Percentiles rank a stretch among this genome's conserved stretches.
These are phyloP conservation scores for Eucalyptus grandis DNA, from an alignment of 345 rosid species.

Conservation along the genomic window DNA sequence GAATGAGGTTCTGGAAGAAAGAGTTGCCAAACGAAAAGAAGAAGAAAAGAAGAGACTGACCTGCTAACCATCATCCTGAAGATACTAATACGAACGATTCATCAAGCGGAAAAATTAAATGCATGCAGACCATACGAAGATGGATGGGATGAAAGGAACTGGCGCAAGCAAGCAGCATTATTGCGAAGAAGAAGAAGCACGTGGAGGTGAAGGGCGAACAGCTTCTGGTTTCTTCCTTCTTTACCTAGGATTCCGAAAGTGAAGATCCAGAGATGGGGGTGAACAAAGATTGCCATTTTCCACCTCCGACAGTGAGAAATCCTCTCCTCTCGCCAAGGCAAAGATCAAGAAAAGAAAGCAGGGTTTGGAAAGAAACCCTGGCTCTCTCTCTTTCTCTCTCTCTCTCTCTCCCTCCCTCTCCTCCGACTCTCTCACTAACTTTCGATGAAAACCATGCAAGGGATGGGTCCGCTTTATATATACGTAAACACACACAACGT, in stretches of 20 bases:
- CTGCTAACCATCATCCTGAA: background rate
- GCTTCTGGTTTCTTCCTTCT: background rate
- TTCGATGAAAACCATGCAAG: background rate
- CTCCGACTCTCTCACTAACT: background rate
- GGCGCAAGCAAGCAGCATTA: background rate
- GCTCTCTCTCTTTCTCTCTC: background rate
- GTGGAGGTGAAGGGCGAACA: background rate
- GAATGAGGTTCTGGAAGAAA: background rate
- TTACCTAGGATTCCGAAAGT: slow-evolving; percentile 75
- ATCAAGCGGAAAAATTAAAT: background rate
- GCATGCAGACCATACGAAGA: background rate
- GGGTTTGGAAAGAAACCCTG: slow-evolving; percentile 12
- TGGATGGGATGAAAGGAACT: background rate
- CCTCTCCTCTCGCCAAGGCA: background rate
- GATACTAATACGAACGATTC: background rate
- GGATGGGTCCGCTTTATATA: slow-evolving; percentile 11
- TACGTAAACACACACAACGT: background rate
- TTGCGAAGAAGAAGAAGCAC: background rate
- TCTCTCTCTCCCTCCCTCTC: background rate
- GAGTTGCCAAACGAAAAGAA: background rate
- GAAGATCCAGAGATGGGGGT: slow-evolving; percentile 24
- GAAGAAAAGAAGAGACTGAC: background rate
- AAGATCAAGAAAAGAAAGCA: background rate
- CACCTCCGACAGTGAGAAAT: background rate
- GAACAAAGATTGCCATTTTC: slow-evolving; percentile 22